These are phyloP conservation scores for Kodamaea alishanica DNA, from an alignment of 1,139 yeast species.

Conservation along the genomic window DNA sequence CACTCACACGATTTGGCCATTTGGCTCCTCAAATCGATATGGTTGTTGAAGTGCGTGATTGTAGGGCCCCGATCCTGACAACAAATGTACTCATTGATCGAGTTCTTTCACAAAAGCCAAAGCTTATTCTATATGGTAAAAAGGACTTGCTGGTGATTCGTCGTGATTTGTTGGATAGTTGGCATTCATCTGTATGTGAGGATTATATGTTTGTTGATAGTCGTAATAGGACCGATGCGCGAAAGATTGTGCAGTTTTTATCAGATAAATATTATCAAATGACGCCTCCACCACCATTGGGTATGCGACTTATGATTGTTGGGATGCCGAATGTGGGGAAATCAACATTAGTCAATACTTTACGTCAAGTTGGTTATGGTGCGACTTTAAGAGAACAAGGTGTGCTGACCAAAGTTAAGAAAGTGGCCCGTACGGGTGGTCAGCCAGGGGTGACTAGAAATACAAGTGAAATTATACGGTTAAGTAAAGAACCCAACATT, in stretches of 20 bases:
- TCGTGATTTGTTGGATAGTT: slow-evolving; percentile 35
- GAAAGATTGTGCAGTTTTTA: slow-evolving; percentile 47
- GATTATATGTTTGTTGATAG: slow-evolving; percentile 61
- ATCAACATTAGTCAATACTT: slow-evolving; percentile 77
- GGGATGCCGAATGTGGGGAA: slow-evolving; percentile 99
- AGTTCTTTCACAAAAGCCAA: slow-evolving; percentile 56
- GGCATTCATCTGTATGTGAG: slow-evolving; percentile 54
- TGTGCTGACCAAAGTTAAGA: slow-evolving; percentile 40
- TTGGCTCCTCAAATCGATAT: slow-evolving; percentile 79
- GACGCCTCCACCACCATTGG: slow-evolving; percentile 76
- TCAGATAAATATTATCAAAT: slow-evolving; percentile 40
- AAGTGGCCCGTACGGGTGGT: slow-evolving; percentile 83
- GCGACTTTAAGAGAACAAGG: slow-evolving; percentile 15
- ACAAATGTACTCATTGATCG: slow-evolving; percentile 77
- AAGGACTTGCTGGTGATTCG: slow-evolving; percentile 47
- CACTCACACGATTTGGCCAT: slow-evolving; percentile 64
- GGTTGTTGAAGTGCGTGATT: slow-evolving; percentile 79
- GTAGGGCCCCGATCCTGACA: slow-evolving; percentile 84
- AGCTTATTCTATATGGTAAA: slow-evolving; percentile 66
- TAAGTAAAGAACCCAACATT: slow-evolving; percentile 61
- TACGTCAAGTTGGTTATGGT: slow-evolving; percentile 55
- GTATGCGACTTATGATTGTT: slow-evolving; percentile 68
- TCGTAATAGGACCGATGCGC: slow-evolving; percentile 49
- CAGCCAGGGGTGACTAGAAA: slow-evolving; percentile 88
- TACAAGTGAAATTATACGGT: slow-evolving; percentile 71